Conservation (phyloP, 192 early-diverging fungal species). For the Backusella tarrabulga region DNA sequence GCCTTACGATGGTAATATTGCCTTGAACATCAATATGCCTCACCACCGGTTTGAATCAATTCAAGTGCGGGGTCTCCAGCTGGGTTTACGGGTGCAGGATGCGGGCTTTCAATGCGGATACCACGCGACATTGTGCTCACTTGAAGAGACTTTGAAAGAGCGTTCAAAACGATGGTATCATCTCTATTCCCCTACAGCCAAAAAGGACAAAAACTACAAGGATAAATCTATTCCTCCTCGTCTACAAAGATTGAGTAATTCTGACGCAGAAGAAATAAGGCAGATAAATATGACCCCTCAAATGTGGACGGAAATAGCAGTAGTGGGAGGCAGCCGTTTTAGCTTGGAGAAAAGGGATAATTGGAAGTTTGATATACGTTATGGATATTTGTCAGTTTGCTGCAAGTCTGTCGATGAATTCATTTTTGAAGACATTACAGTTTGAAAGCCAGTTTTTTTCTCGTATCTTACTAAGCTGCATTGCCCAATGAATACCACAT, state of each 20-base stretch:
- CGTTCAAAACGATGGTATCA: constrained; percentile 10
- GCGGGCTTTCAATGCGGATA: constrained; percentile 3
- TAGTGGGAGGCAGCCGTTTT: neutral
- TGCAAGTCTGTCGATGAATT: constrained; percentile 9
- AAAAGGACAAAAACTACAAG: neutral
- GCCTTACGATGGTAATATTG: constrained; percentile 9
- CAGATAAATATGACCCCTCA: neutral
- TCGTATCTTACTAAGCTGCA: neutral
- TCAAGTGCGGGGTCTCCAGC: neutral
- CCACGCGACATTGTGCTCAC: neutral
- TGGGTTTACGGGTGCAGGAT: constrained; percentile 10
- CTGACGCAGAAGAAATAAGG: neutral
- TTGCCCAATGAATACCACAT: neutral
- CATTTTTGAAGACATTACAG: neutral
- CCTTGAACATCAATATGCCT: constrained; percentile 2
- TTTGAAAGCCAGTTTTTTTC: neutral
- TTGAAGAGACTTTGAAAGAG: constrained; percentile 1
- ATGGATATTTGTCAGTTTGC: neutral
- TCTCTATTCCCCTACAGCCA: neutral
- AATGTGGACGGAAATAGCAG: neutral
- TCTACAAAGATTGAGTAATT: neutral
- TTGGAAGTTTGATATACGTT: constrained; percentile 5
- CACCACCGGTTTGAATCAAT: constrained; percentile 3
- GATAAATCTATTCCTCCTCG: neutral
- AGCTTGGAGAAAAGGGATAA: neutral